Evolutionary conservation across 2,329 filamentous ascomycete species (phyloP), one percentile per base, ranked within the genome.

Genomic region (Pseudodiploospora longispora): DNA sequence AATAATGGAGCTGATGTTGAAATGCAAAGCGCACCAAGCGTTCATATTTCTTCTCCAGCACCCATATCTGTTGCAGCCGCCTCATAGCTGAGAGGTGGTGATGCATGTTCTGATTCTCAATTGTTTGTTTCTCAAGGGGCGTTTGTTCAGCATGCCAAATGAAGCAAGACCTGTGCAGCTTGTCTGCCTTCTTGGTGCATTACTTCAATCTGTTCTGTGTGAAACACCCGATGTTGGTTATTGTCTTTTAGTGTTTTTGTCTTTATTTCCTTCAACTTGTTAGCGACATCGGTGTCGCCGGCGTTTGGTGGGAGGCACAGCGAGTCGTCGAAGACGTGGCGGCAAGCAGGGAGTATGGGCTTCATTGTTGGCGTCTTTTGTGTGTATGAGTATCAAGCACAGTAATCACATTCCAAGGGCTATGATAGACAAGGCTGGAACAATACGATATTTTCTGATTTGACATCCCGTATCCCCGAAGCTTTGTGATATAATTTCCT

Each of bases 21-120:
- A 55, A 76, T 76, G 66, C 68, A 63, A 43, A 77, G 72, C 53
- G 62, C 66, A 4, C 66, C 72, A 6, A 79, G 74, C 52, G 53
- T 75, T 9, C 61, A 69, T n/a, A 69, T 68, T 6, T 72, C 71
- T 42, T 78, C 76, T 6, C 74, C 76, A 0, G 70, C 66, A 10
- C 73, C 72, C 3, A 59, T 69, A 43, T 59, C 72, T n/a, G 62
- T 76, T 41, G 56, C 67, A 29, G 69, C 72, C 27, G 68, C 70
- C 19, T 75, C 62, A 52, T 66, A 58, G 45, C 32, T 9, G 36
- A 19, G 19, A 19, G 19, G 19, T 19, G 19, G 19, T 19, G 19
- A 19, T 19, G 19, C 19, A 19, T 19, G 19, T 19, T 19, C 19
- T 19, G 19, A 19, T 19, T 19, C 19, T 19, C 19, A 19, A 19